These are phyloP conservation scores for Xanthoconium purpureum DNA, from an alignment of 768 basidiomycete genomes.

Conservation along the genomic window DNA sequence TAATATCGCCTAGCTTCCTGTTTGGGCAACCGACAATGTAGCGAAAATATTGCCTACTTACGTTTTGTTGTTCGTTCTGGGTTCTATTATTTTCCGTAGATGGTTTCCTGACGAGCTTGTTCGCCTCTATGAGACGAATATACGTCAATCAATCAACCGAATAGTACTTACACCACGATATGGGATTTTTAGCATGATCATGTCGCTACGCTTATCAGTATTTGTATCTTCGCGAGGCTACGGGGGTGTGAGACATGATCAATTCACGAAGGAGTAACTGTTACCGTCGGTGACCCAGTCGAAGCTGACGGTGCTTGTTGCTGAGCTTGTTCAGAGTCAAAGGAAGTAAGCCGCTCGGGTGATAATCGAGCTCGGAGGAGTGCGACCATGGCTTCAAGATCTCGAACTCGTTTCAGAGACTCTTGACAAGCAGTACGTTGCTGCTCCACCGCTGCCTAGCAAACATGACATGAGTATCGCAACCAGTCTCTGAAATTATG, in stretches of 20 bases:
- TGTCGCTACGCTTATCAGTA: constrained; percentile 16
- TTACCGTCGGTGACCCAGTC: constrained; percentile 12
- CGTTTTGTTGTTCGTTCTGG: constrained; percentile 8
- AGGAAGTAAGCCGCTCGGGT: constrained; percentile 18
- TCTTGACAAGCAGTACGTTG: constrained; percentile 13
- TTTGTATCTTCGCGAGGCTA: constrained; percentile 9
- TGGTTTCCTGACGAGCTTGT: constrained; percentile 10
- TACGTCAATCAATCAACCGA: not conserved
- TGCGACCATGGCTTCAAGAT: constrained; percentile 17
- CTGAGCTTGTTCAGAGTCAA: constrained; percentile 2
- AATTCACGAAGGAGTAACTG: not conserved
- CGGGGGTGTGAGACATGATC: constrained; percentile 3
- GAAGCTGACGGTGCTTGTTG: not conserved
- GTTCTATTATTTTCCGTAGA: not conserved
- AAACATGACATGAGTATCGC: not conserved
- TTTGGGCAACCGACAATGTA: not conserved
- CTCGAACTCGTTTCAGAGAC: constrained; percentile 8
- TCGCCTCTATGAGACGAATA: constrained; percentile 1
- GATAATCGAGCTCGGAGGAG: constrained; percentile 18
- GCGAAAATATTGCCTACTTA: constrained; percentile 4
- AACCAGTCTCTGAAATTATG: not conserved
- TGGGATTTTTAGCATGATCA: constrained; percentile 24
- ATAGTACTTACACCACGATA: constrained; percentile 17
- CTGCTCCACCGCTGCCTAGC: constrained; percentile 13
- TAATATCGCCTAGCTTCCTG: not conserved